Evolutionary conservation across 345 rosid species (phyloP).

Genomic region (Bruguiera parviflora): DNA sequence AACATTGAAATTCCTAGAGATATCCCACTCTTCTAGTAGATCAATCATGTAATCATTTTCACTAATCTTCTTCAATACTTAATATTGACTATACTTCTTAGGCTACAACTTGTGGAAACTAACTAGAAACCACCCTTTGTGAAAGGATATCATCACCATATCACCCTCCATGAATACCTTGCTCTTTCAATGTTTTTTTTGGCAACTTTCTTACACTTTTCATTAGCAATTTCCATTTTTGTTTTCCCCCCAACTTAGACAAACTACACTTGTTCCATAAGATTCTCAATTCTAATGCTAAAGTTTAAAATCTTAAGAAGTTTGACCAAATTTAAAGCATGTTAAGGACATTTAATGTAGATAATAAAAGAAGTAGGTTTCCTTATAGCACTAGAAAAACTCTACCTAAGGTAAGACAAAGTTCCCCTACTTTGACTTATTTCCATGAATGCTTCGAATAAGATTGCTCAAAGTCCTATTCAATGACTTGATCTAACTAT

Average conservation of each 20-base stretch:
- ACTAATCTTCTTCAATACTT: not conserved
- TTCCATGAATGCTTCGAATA: not conserved
- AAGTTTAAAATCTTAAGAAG: not conserved
- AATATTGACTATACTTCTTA: not conserved
- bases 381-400: not conserved
- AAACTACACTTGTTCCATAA: not conserved
- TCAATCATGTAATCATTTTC: not conserved
- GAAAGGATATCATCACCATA: not conserved
- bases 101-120: not conserved
- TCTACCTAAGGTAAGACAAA: not conserved
- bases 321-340: not conserved
- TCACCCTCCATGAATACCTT: not conserved
- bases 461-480: not conserved
- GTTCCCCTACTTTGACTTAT: not conserved
- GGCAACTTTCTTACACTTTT: not conserved
- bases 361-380: not conserved
- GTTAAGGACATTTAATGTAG: not conserved
- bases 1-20: not conserved
- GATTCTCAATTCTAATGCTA: not conserved
- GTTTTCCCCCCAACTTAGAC: not conserved
- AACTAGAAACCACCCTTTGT: not conserved
- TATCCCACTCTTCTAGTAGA: not conserved
- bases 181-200: not conserved
- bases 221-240: not conserved
- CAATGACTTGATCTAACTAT: not conserved